Conservation (phyloP, 495 filamentous ascomycete genomes). For the Oleoguttula mirabilis region DNA sequence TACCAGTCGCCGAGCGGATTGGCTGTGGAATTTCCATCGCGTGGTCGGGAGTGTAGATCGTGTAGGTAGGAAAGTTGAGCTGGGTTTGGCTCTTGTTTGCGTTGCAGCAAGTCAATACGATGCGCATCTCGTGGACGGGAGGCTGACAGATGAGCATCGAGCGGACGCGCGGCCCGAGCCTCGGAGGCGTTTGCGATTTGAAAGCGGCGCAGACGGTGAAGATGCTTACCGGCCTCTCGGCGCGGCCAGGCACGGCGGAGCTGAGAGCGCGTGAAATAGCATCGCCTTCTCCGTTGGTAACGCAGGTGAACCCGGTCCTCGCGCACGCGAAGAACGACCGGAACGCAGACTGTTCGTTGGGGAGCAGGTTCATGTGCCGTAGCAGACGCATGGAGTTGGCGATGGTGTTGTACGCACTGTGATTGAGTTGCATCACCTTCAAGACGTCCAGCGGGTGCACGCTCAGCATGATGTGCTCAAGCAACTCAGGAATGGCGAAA, state of each 20-base stretch:
- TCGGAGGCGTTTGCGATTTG: too few relatives aligned
- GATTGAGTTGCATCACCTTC: neutral
- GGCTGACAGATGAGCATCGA: neutral
- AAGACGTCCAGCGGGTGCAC: neutral
- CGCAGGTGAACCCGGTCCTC: too few relatives aligned
- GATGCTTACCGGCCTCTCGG: too few relatives aligned
- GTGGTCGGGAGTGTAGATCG: too few relatives aligned
- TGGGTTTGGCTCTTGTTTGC: too few relatives aligned
- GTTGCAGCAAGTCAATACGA: neutral
- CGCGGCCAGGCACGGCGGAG: too few relatives aligned
- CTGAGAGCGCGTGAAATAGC: too few relatives aligned
- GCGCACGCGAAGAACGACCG: neutral
- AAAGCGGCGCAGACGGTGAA: too few relatives aligned
- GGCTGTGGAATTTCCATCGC: too few relatives aligned
- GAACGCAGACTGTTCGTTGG: neutral
- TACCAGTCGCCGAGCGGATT: neutral
- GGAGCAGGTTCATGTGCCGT: neutral
- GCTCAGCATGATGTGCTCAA: neutral
- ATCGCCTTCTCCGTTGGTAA: too few relatives aligned
- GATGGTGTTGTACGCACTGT: neutral
- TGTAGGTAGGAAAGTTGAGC: too few relatives aligned
- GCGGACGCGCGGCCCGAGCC: neutral
- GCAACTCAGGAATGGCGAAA: constrained; percentile 1
- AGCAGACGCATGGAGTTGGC: neutral
- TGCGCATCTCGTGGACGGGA: neutral